Percentiles rank a stretch among this genome's conserved stretches.
Evolutionary conservation across 331 rosid species (phyloP).

Genomic region (Cucumis variabilis): DNA sequence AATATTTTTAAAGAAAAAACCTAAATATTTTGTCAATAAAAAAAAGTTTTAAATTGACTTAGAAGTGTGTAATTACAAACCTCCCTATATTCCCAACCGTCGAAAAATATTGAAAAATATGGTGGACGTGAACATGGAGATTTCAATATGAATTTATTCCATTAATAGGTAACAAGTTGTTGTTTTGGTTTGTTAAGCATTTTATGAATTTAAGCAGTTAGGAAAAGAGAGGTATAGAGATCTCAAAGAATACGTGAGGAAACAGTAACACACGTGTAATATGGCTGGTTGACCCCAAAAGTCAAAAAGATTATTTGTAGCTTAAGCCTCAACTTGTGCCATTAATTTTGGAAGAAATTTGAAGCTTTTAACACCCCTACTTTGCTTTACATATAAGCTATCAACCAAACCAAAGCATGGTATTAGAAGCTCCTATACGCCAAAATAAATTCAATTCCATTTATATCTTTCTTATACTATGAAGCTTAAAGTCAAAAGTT

Average conservation of each 20-base stretch:
- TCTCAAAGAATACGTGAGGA: background rate
- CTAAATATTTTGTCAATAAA: too few species aligned
- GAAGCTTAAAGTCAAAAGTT: too few species aligned
- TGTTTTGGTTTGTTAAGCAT: background rate
- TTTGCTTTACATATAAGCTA: background rate
- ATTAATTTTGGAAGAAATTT: background rate
- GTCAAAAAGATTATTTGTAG: background rate
- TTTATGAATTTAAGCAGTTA: background rate
- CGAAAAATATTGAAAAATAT: too few species aligned
- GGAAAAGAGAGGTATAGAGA: background rate
- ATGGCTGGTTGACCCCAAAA: background rate
- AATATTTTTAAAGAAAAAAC: too few species aligned
- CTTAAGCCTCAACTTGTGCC: background rate
- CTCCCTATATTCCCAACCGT: too few species aligned
- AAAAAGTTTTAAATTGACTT: too few species aligned
- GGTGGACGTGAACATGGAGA: background rate
- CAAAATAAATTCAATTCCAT: too few species aligned
- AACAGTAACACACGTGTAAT: slow-evolving; percentile 2
- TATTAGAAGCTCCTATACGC: too few species aligned
- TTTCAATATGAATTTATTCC: too few species aligned
- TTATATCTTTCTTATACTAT: too few species aligned
- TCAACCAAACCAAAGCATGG: background rate
- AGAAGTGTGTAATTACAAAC: too few species aligned
- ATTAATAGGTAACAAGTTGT: background rate
- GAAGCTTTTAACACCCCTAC: background rate